Evolutionary conservation across 805 yeast species (phyloP).

Genomic region (Zygosaccharomyces bisporus): DNA sequence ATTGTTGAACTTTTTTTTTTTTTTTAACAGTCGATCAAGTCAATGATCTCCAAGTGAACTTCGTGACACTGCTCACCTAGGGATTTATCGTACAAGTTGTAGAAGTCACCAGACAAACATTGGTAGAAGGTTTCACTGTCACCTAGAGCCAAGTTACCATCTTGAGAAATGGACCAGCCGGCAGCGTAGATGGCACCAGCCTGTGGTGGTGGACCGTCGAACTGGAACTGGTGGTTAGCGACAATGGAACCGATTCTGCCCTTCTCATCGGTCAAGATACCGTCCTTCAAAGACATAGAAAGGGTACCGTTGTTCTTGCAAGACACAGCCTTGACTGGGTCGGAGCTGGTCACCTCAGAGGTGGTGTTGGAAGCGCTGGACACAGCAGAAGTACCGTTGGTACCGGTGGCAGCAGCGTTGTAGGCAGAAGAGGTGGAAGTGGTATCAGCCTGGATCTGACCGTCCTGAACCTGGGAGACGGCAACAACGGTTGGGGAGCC

Average conservation of each 20-base stretch:
- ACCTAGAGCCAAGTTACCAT: slow-evolving; percentile 63
- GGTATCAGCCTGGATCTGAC: slow-evolving; percentile 35
- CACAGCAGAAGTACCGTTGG: slow-evolving; percentile 19
- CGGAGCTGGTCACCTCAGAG: slow-evolving; percentile 19
- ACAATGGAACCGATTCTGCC: slow-evolving; percentile 79
- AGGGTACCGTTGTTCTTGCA: slow-evolving; percentile 50
- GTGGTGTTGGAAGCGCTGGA: slow-evolving; percentile 21
- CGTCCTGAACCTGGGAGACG: slow-evolving; percentile 45
- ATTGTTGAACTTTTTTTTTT: slow-evolving; percentile 48
- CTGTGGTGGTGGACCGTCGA: slow-evolving; percentile 85
- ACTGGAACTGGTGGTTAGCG: slow-evolving; percentile 81
- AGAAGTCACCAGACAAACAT: slow-evolving; percentile 72
- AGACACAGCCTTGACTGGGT: slow-evolving; percentile 36
- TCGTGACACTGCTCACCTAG: slow-evolving; percentile 61
- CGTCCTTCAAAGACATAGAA: slow-evolving; percentile 49
- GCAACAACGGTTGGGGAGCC: slow-evolving; percentile 26
- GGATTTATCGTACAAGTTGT: slow-evolving; percentile 68
- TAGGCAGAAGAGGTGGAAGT: slow-evolving; percentile 29
- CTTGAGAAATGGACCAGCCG: slow-evolving; percentile 58
- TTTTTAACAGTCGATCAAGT: slow-evolving; percentile 57
- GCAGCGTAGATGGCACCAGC: slow-evolving; percentile 70
- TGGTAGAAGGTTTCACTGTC: slow-evolving; percentile 59
- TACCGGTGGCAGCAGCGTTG: slow-evolving; percentile 11
- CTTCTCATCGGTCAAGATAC: slow-evolving; percentile 52
- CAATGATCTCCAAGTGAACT: slow-evolving; percentile 57